Base-by-base conservation (phyloP, 192 early-diverging fungal species). In the Coemansia sp. region DNA sequence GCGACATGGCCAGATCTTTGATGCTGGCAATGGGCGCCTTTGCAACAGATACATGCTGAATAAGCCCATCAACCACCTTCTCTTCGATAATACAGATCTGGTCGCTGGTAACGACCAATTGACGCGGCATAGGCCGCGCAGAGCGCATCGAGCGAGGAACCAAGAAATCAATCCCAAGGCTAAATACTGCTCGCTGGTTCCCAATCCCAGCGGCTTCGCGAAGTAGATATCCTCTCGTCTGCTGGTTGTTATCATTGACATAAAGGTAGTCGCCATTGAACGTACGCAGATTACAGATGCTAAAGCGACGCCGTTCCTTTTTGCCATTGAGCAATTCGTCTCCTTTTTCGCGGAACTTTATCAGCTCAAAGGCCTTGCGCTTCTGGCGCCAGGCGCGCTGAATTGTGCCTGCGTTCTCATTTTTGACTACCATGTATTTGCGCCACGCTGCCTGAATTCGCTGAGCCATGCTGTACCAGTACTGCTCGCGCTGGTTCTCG, bases 391-490 rank as follows among this genome's bases (percentile, higher is more conserved):
- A 93, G 64, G 78, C 87, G n/a, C 88, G 84, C 71, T 93, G 92
- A 57, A 93, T 91, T 28, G 74, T 82, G 19, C 67, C 80, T 1
- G 92, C 91, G 53, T 84, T 86, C 50, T 83, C 84, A 41, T 85
- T 68, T 66, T 80, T 87, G 66, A 87, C 83, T 19, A 84, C 82
- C 68, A 87, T 75, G 84, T 92, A 93, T 56, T 84, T 72, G 48
- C 92, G 82, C 88, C 93, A 98, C 4, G 92, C 90, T 27, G 90
- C 82, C 74, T 97, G 97, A 60, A 98, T 97, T 52, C 92, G 86
- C 34, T 86, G 88, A 4, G 96, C 97, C 89, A 94, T 98, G 58
- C 83, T 86, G 71, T 99, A 94, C 89, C 94, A 99, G 82, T 97
- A 98, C 50, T 88, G 86, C 54, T 99, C 97, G 41, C 96, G 90